Evolutionary conservation across 106 monocot species (phyloP).

Genomic region (Vanilla planifolia): DNA sequence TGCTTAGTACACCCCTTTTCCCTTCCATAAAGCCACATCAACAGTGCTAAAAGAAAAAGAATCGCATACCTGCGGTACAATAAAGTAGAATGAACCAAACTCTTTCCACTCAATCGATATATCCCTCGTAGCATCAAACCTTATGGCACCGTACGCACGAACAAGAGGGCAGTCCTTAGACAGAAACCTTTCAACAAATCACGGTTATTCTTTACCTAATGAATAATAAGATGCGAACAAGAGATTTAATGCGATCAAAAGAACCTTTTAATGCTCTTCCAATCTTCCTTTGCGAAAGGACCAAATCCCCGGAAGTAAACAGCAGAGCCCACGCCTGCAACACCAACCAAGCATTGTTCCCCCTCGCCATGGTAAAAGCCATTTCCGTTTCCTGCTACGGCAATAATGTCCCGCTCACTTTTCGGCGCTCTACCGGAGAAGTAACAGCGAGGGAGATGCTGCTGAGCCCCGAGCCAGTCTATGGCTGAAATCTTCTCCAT

Average conservation of each 20-base stretch:
- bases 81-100: slow-evolving; percentile 87
- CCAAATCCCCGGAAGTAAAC: slow-evolving; percentile 56
- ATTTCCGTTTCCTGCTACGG: neutral
- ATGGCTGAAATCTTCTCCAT: slow-evolving; percentile 50
- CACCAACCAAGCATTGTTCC: slow-evolving; percentile 24
- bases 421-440: slow-evolving; percentile 53
- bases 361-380: neutral
- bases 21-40: too few species aligned
- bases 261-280: slow-evolving; percentile 81
- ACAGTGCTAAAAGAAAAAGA: slow-evolving; percentile 10
- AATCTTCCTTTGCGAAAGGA: slow-evolving; percentile 64
- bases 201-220: neutral
- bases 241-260: neutral
- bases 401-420: neutral
- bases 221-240: too few species aligned
- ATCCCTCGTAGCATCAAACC: slow-evolving; percentile 69
- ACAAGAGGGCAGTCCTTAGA: slow-evolving; percentile 62
- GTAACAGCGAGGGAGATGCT: slow-evolving; percentile 40
- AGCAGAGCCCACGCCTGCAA: slow-evolving; percentile 88
- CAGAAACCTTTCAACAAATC: slow-evolving; percentile 57
- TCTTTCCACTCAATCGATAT: slow-evolving; percentile 74
- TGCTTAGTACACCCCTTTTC: too few species aligned
- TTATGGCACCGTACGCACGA: slow-evolving; percentile 90
- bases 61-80: slow-evolving; percentile 69
- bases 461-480: slow-evolving; percentile 71